Evolutionary conservation across 768 basidiomycete genomes (phyloP).

Genomic region (Leccinum longicurvipes): DNA sequence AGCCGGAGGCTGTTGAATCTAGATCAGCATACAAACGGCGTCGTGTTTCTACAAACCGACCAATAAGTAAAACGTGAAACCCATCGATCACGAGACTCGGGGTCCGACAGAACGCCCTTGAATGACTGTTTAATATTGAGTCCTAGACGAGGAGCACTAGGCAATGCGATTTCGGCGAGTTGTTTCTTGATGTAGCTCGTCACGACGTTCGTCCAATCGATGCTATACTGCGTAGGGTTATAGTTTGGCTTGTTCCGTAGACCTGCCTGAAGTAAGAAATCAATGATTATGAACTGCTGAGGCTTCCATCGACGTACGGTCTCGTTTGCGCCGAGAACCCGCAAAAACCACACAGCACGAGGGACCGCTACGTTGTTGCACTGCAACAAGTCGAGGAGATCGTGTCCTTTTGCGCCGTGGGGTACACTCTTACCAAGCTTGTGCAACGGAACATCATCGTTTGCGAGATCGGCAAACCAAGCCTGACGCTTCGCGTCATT

Average conservation of each 20-base stretch:
- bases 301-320: constrained; percentile 44
- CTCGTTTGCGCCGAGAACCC: constrained; percentile 85
- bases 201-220: constrained; percentile 82
- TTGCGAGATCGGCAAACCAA: constrained; percentile 82
- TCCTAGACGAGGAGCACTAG: constrained; percentile 71
- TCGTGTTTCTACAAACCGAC: constrained; percentile 36
- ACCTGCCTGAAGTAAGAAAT: constrained; percentile 48
- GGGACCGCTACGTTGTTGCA: constrained; percentile 72
- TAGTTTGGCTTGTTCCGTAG: constrained; percentile 76
- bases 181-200: constrained; percentile 83
- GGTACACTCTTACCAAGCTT: constrained; percentile 85
- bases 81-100: constrained; percentile 71
- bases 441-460: constrained; percentile 74
- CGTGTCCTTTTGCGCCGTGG: constrained; percentile 82
- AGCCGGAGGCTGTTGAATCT: constrained; percentile 53
- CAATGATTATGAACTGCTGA: not conserved
- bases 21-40: constrained; percentile 1
- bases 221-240: constrained; percentile 77
- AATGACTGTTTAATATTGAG: constrained; percentile 83
- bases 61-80: constrained; percentile 76
- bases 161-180: constrained; percentile 71
- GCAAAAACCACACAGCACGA: constrained; percentile 83
- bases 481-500: constrained; percentile 75
- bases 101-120: constrained; percentile 74
- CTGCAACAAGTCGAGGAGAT: constrained; percentile 77